Percentiles rank a stretch among this genome's conserved stretches.
phyloP scores from a whole-genome alignment of 352 stramenopile genomes.

The Phytophthora sansomeana region DNA sequence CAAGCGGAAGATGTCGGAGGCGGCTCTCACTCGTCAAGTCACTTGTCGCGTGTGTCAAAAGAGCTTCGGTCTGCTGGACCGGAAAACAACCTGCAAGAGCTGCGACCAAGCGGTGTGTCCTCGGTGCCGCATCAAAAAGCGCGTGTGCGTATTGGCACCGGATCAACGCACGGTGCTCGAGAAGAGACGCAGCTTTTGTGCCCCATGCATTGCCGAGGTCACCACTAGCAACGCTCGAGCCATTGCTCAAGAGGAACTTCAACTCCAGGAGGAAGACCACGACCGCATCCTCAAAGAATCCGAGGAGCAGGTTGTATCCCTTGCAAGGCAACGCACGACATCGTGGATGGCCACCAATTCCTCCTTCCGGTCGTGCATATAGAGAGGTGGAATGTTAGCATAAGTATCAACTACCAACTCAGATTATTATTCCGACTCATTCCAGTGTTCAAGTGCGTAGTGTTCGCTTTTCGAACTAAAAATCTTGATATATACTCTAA shows the following conservation, averaged over 20 bases:
- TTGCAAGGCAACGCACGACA: slow-evolving; percentile 21
- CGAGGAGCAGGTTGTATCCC: slow-evolving; percentile 4
- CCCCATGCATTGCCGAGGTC: slow-evolving; percentile 27
- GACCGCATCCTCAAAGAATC: slow-evolving; percentile 8
- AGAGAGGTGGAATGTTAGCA: not conserved
- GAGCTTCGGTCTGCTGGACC: slow-evolving; percentile 29
- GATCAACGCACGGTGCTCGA: slow-evolving; percentile 18
- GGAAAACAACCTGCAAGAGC: slow-evolving; percentile 37
- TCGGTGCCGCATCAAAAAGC: slow-evolving; percentile 38
- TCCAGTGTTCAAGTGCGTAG: not conserved
- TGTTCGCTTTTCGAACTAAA: not conserved
- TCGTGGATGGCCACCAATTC: slow-evolving; percentile 26
- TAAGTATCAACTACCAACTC: slow-evolving; percentile 3
- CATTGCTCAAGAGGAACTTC: slow-evolving; percentile 35
- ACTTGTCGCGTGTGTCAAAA: slow-evolving; percentile 30
- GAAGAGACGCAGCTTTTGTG: slow-evolving; percentile 35
- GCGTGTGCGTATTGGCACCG: slow-evolving; percentile 24
- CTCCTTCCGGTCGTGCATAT: slow-evolving; percentile 21
- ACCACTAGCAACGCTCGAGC: slow-evolving; percentile 19
- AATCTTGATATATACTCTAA: not conserved
- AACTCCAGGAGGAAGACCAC: slow-evolving; percentile 7
- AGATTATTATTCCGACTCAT: slow-evolving; percentile 9
- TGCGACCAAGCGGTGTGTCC: slow-evolving; percentile 33
- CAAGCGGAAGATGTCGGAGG: slow-evolving; percentile 14
- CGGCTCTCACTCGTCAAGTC: slow-evolving; percentile 13